Base-by-base conservation (phyloP, 257 asterid genomes). In the Lithospermum erythrorhizon region DNA sequence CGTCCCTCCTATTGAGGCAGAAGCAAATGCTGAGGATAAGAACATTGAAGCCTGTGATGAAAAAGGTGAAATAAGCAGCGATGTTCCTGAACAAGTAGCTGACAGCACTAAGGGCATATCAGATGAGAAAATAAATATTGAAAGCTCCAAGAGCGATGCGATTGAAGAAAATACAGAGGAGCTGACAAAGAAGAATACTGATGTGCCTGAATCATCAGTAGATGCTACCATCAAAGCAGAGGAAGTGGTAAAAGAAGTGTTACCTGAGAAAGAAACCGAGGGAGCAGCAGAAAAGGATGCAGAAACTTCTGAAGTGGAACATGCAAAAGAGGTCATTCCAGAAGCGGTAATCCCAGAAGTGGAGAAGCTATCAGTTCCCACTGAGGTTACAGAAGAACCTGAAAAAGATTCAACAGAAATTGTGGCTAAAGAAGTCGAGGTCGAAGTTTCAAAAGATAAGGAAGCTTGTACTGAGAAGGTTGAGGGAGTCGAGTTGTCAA, bases 21-120 rank as follows among this genome's bases (percentile, higher is more conserved):
- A 64, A 53, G 70, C 53, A 64, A 68, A 70, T 58, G 62, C 15
- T 13, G 79, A 72, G 59, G 84, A 64, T 54, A 78, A 79, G 80
- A 62, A 65, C 5, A 72, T 67, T 51, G 77, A 82, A 0, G 35
- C 58, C 9, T 63, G 57, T 63, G 75, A 63, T 21, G 70, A 73
- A 63, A 72, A 72, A 73, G 52, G 53, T 35, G 78, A 49, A 30
- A 56, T 35, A 53, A 54, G 11, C 0, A 55, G 21, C 1, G 52
- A 18, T 61, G 62, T 49, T 63, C 22, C 73, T 47, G 68, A 22
- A 27, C 47, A 20, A 54, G 59, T 20, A 6, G 57, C 64, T 68
- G 75, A 74, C 45, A 61, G 23, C 53, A 27, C 21, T 14, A 69
- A 53, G 32, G 19, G 60, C 59, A 66, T 72, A 57, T 58, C 51